These are phyloP conservation scores for Selaginella tamariscina DNA, from an alignment of 75 land plant species.

Conservation along the genomic window DNA sequence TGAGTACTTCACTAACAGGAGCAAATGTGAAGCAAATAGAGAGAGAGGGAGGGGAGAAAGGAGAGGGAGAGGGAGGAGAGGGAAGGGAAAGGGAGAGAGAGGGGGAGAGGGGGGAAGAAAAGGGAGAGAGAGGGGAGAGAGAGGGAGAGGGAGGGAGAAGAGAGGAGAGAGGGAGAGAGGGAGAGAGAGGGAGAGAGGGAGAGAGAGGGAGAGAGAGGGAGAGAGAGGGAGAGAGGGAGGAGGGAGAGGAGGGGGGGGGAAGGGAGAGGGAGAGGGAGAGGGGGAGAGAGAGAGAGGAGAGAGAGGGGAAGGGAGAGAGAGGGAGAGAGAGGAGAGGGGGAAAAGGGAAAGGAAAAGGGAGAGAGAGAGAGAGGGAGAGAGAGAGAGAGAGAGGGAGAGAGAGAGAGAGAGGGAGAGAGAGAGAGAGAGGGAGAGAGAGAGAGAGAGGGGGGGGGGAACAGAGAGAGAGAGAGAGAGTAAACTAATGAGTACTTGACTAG, in stretches of 20 bases:
- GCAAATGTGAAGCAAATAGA: slow-evolving; percentile 27
- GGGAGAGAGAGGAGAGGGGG: background rate
- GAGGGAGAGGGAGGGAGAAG: no score
- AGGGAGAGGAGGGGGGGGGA: background rate
- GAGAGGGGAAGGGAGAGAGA: background rate
- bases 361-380: background rate
- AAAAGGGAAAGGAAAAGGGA: background rate
- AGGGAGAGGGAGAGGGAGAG: background rate
- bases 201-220: background rate
- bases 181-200: no score
- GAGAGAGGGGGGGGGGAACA: no score
- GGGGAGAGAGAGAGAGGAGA: background rate
- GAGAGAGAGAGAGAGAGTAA: no score
- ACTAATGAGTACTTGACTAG: background rate
- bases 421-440: background rate
- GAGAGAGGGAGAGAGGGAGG: background rate
- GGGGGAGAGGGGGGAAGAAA: no score
- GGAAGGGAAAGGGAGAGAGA: background rate
- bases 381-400: background rate
- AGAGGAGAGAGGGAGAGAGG: no score
- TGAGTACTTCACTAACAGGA: background rate
- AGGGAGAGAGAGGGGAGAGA: no score
- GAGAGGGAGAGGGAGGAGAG: background rate
- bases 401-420: background rate
- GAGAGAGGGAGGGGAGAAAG: slow-evolving; percentile 16